Evolutionary conservation across 805 yeast genomes (phyloP), one percentile per base, ranked within the genome.

Genomic region (Zygosaccharomyces siamensis): DNA sequence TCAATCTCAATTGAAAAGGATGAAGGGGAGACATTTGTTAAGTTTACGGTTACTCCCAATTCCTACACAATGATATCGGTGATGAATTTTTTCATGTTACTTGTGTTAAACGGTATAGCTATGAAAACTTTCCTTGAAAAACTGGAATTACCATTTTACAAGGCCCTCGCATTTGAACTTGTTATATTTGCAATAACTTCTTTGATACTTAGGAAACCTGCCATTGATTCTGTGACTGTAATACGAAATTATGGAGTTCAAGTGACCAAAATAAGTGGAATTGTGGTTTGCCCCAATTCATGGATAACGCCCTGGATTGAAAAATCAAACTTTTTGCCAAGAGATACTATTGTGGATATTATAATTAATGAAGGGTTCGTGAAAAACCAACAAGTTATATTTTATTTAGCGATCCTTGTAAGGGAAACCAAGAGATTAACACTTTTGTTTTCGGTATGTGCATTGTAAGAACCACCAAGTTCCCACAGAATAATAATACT

Each of bases 301-400:
- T 26, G 52, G 37, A 61, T 62, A 39, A 18, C 45, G 2, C 33
- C 37, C 3, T 40, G 55, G 26, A 48, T 59, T 5, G 41, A 32
- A 16, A 41, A 47, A 20, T 41, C 45, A 12, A 50, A 67, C 24
- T 84, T 86, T 61, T 73, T 84, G 8, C 84, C 89, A 0, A 66
- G 73, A 33, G 77, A 75, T 40, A 71, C 71, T 39, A 73, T 86
- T 45, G 74, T 77, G 3, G 92, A 86, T 62, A 63, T 86, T 8
- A 77, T 84, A 0, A 81, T 87, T 23, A 85, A 85, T 60, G 95
- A 87, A 63, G 90, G 86, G 0, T 86, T 87, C 61, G 48, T 50
- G 39, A 73, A 73, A 47, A 84, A 84, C 5, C 77, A 80, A 52
- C 82, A 81, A 52, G 88, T 85, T 7, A 70, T 83, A 2, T 83